Evolutionary conservation across 257 asterid species (phyloP), one percentile per base, ranked within the genome.

Genomic region (Ajuga chamaepitys): DNA sequence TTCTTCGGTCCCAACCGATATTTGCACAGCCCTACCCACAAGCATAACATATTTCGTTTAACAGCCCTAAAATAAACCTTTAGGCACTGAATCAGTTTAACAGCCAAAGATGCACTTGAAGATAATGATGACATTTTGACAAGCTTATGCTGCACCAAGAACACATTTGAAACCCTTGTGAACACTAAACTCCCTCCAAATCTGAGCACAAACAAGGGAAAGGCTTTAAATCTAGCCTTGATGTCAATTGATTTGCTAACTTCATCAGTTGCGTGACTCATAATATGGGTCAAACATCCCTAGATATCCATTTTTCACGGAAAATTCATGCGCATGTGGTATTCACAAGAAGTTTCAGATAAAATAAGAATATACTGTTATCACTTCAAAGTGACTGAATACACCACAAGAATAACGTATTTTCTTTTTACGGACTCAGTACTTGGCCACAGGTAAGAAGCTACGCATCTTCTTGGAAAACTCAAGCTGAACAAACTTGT

Each of bases 391-490:
- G 67, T 48, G 67, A 56, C 26, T 56, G 30, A 20, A 48, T 20
- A 21, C 58, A 17, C 18, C n/a, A 3, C 54, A 40, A 40, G 58
- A n/a, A 37, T 38, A 52, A 9, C 13, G 7, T 34, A 16, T 61
- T 26, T 4, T 28, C 30, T 53, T 64, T 34, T 42, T 40, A 47
- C 62, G 75, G 66, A 51, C 41, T 63, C 38, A 18, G 51, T 28
- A 58, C 51, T 67, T 44, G 74, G 74, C 53, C 45, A n/a, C 52
- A 44, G 45, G 24, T 55, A 58, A 55, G 38, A 62, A 55, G 62
- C 71, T 45, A 37, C 66, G 64, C 58, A 37, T 74, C 63, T 52
- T 38, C 67, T 40, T 58, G 7, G 11, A 22, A 61, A 61, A 52
- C 46, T 7, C 45, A 14, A 48, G 65, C 18, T 55, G 47, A 25